Evolutionary conservation across 1,284 basidiomycete genomes (phyloP).

Genomic region (Kwoniella shivajii): DNA sequence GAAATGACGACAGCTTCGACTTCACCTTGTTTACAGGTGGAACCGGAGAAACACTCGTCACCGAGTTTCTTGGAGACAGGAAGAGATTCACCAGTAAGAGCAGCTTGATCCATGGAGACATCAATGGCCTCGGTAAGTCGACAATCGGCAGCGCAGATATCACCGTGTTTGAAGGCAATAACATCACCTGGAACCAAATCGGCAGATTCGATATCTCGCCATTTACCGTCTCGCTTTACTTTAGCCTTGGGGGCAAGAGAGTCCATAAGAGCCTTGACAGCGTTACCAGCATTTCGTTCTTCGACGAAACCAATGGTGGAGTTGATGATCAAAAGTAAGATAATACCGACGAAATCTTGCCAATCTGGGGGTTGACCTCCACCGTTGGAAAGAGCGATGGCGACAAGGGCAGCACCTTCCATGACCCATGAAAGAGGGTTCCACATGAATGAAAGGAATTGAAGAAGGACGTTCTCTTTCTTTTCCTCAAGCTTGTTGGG

Average conservation of each 20-base stretch:
- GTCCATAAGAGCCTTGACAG: conserved; percentile 98
- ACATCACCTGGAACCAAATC: conserved; percentile 91
- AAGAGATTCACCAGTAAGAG: conserved; percentile 92
- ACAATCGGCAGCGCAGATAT: conserved; percentile 93
- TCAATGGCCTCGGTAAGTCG: conserved; percentile 93
- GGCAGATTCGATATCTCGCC: conserved; percentile 86
- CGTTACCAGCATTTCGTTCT: conserved; percentile 94
- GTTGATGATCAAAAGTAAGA: conserved; percentile 89
- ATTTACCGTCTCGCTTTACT: conserved; percentile 78
- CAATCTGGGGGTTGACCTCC: conserved; percentile 82
- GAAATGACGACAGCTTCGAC: conserved; percentile 96
- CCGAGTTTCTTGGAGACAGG: conserved; percentile 86
- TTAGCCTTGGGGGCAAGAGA: conserved; percentile 96
- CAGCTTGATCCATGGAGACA: conserved; percentile 94
- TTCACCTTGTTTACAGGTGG: conserved; percentile 96
- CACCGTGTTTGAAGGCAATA: conserved; percentile 96
- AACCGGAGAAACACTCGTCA: conserved; percentile 97
- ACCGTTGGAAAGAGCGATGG: conserved; percentile 95
- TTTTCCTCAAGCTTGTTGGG: conserved; percentile 93
- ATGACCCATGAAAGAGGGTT: conserved; percentile 99
- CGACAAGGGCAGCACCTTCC: conserved; percentile 96
- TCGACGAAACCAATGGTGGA: conserved; percentile 98
- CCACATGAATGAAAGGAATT: conserved; percentile 98
- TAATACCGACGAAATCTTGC: conserved; percentile 97
- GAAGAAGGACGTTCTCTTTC: conserved; percentile 68